Evolutionary conservation across 768 basidiomycete genomes (phyloP).

Genomic region (Filobasidium floriforme): DNA sequence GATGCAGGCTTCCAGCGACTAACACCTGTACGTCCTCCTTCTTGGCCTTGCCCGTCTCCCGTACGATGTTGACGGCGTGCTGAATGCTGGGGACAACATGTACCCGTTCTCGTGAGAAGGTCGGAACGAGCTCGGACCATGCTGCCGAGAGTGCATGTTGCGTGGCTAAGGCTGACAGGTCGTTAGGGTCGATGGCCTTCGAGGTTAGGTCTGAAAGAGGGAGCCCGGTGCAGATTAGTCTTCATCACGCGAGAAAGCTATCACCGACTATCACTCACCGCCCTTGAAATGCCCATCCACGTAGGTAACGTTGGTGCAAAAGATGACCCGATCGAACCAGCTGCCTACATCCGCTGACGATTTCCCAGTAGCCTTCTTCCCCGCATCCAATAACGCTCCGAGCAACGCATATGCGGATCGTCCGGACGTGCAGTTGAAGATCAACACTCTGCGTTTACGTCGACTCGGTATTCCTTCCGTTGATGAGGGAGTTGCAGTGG

Average conservation of each 20-base stretch:
- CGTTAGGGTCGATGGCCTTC: constrained; percentile 57
- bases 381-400: constrained; percentile 53
- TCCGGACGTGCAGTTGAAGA: constrained; percentile 94
- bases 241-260: not conserved
- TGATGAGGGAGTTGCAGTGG: constrained; percentile 12
- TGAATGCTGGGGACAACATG: constrained; percentile 82
- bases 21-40: constrained; percentile 54
- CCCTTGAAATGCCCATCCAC: constrained; percentile 80
- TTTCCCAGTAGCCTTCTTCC: constrained; percentile 37
- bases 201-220: constrained; percentile 66
- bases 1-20: constrained; percentile 84
- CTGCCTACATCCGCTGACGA: constrained; percentile 25
- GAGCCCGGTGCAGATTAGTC: not conserved
- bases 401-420: constrained; percentile 73
- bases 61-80: constrained; percentile 68
- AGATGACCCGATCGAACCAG: constrained; percentile 72
- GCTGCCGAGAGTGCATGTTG: constrained; percentile 69
- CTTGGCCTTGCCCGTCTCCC: constrained; percentile 42
- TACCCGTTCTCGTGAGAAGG: constrained; percentile 57
- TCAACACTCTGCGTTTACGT: constrained; percentile 53
- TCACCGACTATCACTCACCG: constrained; percentile 51
- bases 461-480: not conserved
- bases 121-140: constrained; percentile 61
- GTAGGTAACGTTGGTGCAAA: constrained; percentile 95
- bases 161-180: constrained; percentile 60